Percentiles rank a stretch among this genome's conserved stretches.
These are phyloP conservation scores for Talaromyces sp. DNA, from an alignment of 2,329 filamentous ascomycete genomes.

Conservation along the genomic window DNA sequence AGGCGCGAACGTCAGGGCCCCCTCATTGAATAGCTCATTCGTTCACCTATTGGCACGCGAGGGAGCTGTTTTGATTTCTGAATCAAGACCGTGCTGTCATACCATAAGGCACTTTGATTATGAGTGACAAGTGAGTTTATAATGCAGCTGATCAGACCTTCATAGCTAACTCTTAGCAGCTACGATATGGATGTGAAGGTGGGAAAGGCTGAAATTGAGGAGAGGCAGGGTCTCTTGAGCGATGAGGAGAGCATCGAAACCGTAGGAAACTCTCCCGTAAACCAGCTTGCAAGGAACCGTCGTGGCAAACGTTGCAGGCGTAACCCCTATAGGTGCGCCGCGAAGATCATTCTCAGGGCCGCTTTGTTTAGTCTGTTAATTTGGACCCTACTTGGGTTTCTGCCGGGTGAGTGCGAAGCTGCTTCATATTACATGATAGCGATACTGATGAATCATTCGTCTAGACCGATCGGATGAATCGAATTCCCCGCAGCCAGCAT, in stretches of 20 bases:
- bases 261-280: slow-evolving; percentile 7
- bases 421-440: background rate
- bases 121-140: background rate
- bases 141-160: background rate
- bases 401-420: slow-evolving; percentile 6
- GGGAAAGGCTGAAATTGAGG: slow-evolving; percentile 6
- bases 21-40: background rate
- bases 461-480: background rate
- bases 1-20: background rate
- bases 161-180: slow-evolving; percentile 11
- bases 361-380: slow-evolving; percentile 10
- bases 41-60: background rate
- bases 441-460: background rate
- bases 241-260: background rate
- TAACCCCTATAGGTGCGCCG: slow-evolving; percentile 8
- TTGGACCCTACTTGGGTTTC: slow-evolving; percentile 6
- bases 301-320: slow-evolving; percentile 7
- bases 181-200: slow-evolving; percentile 8
- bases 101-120: background rate
- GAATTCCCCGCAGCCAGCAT: slow-evolving; percentile 11
- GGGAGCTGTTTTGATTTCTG: background rate
- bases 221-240: slow-evolving; percentile 8
- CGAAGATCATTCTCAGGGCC: slow-evolving; percentile 3
- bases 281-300: background rate
- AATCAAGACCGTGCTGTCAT: background rate